Conservation (phyloP, 495 filamentous ascomycete species). For the Aspergillus kassunensis region DNA sequence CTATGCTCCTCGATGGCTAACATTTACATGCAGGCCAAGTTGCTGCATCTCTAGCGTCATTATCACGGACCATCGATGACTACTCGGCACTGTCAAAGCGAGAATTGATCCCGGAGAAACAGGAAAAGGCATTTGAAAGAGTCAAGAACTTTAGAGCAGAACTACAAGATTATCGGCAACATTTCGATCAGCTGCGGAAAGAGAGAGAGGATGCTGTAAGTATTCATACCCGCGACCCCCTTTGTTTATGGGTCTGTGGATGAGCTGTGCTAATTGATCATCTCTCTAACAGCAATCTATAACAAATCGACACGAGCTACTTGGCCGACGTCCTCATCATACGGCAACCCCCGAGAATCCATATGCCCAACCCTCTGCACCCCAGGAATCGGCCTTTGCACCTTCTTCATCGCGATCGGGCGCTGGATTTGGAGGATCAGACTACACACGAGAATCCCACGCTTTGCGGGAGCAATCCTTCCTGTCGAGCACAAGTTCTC, state of each 20-base stretch:
- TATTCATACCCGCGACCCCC: background rate
- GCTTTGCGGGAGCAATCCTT: constrained; percentile 90
- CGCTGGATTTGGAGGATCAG: constrained; percentile 52
- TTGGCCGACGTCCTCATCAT: constrained; percentile 85
- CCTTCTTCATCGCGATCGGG: constrained; percentile 38
- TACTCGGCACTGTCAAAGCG: constrained; percentile 81
- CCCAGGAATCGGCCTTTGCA: constrained; percentile 38
- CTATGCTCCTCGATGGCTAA: constrained; percentile 18
- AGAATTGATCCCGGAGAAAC: constrained; percentile 81
- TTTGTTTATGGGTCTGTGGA: background rate
- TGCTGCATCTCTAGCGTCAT: constrained; percentile 80
- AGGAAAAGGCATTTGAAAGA: constrained; percentile 84
- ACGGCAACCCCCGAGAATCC: constrained; percentile 92
- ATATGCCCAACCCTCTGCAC: constrained; percentile 62
- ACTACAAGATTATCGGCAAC: constrained; percentile 69
- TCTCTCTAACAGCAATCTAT: constrained; percentile 48
- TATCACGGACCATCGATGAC: constrained; percentile 89
- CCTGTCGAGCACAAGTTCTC: constrained; percentile 68
- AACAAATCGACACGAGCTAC: constrained; percentile 76
- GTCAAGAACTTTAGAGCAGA: constrained; percentile 82
- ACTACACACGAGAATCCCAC: constrained; percentile 70
- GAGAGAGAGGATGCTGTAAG: constrained; percentile 68
- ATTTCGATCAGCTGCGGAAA: constrained; percentile 71
- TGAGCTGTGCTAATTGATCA: background rate
- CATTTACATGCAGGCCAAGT: constrained; percentile 55